Evolutionary conservation across 352 stramenopile species (phyloP), one percentile per base, ranked within the genome.

Genomic region (Pythium utonaiense): DNA sequence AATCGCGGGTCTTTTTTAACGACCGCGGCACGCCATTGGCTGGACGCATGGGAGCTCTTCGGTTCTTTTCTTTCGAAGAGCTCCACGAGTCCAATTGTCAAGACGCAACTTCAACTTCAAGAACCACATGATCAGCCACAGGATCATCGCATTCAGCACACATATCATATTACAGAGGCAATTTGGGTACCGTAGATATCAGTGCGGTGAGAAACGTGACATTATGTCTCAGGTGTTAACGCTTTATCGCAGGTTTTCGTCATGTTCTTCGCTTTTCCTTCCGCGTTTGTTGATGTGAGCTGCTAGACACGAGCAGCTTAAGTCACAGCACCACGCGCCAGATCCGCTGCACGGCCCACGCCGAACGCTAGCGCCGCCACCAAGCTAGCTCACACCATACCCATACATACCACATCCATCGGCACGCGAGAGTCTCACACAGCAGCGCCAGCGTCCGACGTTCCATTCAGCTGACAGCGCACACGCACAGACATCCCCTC

Each of bases 101-200:
- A 70, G 57, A 58, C 63, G 63, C 52, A 70, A 66, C 63, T 70
- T 70, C 63, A 70, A 70, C 63, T 70, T 70, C 63, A 70, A 66
- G 56, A 66, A 61, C 31, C 50, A 27, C 40, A 25, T 47, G 17
- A 47, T 19, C 40, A 25, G n/a, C 12, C 8, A 19, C 40, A 19
- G 40, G 40, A 47, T 14, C 45, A 66, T 66, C 53, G 36, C 12
- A 16, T 57, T 49, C 36, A n/a, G 19, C 36, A n/a, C n/a, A 10
- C 14, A 16, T 13, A 63, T 57, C 2, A 10, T 51, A 22, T 33
- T 1, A 57, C 31, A 49, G 44, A 22, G 36, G 36, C 8, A 12
- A 21, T 44, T 22, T 24, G 7, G 14, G 3, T 12, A 27, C 6
- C 5, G 6, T 47, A 14, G 4, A 25, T 44, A 27, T 14, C 2